Evolutionary conservation across 2,329 filamentous ascomycete species (phyloP), one percentile per base, ranked within the genome.

Genomic region (Phyllosticta paracitricarpa): DNA sequence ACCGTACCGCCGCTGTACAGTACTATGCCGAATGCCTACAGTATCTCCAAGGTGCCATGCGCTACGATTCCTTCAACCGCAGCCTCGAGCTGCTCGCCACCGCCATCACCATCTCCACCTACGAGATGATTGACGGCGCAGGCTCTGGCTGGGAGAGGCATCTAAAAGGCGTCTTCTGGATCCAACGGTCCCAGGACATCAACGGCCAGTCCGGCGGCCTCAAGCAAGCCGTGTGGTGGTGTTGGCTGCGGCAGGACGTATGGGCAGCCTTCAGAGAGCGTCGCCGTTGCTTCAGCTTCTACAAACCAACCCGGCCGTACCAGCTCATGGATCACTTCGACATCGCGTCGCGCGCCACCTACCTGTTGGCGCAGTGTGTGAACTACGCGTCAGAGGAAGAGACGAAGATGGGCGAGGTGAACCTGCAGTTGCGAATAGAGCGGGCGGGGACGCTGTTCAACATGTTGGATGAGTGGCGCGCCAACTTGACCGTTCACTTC

Each of bases 91-190:
- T 87, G 0, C 76, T 85, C 28, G 80, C 81, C 0, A 87, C 83
- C 0, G 79, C 82, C 0, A 72, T 86, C 0, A 76, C 86, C 17
- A 82, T 87, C 30, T 84, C 82, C 12, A 83, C 82, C 0, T 87
- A 86, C 64, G 84, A 87, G 69, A 87, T 87, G 84, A 79, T 86
- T n/a, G 81, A 84, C 58, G 81, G 79, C 2, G 79, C 79, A 5
- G 77, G 79, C 19, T 69, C 81, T 69, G 79, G 77, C 54, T 87
- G 84, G 84, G 81, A 86, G 63, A 74, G 82, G 2, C 84, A 87
- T 67, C 73, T 87, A 0, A 82, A 85, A 66, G 84, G 84, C 0
- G 82, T 86, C 0, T 87, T 86, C 64, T 86, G 84, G 81, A 86
- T 87, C 17, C 81, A 86, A 61, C 74, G 83, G n/a, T 83, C 80